phyloP scores from a whole-genome alignment of 306 rosid genomes.

The Lupinus albus region DNA sequence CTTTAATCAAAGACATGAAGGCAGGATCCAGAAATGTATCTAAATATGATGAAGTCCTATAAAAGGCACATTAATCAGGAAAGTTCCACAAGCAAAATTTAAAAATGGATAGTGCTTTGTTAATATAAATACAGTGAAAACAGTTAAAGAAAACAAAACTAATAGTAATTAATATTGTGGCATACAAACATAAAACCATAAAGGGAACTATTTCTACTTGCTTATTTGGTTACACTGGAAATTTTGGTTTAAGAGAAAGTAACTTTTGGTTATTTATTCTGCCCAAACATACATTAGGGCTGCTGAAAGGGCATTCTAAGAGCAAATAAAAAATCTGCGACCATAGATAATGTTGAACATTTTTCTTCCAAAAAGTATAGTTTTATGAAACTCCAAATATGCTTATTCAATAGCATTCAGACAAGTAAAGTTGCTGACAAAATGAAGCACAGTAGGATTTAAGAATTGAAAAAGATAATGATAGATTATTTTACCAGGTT shows the following conservation, averaged over 20 bases:
- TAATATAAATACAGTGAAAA: constrained; percentile 21
- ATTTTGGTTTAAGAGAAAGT: background rate
- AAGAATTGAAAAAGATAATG: background rate
- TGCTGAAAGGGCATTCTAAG: constrained; percentile 21
- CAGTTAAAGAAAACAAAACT: constrained; percentile 25
- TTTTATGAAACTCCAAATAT: background rate
- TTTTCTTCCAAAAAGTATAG: background rate
- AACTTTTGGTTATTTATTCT: constrained; percentile 16
- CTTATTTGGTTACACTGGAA: constrained; percentile 15
- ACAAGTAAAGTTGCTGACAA: background rate
- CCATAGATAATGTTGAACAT: constrained; percentile 5
- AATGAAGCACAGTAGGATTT: constrained; percentile 25
- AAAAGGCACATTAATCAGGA: constrained; percentile 37
- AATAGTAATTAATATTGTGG: constrained; percentile 23
- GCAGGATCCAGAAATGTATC: constrained; percentile 94
- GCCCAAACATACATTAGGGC: background rate
- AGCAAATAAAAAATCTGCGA: constrained; percentile 1
- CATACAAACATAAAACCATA: constrained; percentile 20
- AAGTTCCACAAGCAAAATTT: constrained; percentile 7
- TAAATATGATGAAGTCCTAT: constrained; percentile 80
- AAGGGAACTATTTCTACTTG: constrained; percentile 8
- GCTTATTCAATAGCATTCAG: background rate
- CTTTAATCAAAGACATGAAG: constrained; percentile 97
- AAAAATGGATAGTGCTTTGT: background rate
- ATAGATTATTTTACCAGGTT: constrained; percentile 24